These are phyloP conservation scores for Fraxinus angustifolia DNA, from an alignment of 305 asterid genomes.

Conservation along the genomic window DNA sequence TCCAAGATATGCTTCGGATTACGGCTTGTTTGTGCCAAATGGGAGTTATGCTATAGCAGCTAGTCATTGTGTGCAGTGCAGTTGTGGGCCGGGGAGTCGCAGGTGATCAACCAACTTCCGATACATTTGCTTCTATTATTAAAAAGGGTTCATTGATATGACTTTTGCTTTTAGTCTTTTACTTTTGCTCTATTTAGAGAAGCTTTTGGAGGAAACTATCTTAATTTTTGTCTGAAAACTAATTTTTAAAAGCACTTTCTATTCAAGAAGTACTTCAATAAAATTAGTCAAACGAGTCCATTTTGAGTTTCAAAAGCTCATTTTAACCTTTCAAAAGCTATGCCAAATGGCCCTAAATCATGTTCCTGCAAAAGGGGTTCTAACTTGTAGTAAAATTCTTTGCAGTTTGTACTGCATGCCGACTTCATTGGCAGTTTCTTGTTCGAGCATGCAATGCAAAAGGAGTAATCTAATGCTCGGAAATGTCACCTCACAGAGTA, in stretches of 20 bases:
- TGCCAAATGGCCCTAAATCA: not conserved
- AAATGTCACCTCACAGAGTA: constrained; percentile 62
- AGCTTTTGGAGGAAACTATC: too few species aligned
- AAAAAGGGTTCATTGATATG: too few species aligned
- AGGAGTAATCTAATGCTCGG: constrained; percentile 84
- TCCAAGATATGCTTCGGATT: constrained; percentile 62
- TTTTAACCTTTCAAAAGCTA: too few species aligned
- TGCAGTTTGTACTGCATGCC: constrained; percentile 87
- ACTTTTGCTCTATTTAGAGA: too few species aligned
- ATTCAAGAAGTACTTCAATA: too few species aligned
- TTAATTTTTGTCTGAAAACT: too few species aligned
- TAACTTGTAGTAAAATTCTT: not conserved
- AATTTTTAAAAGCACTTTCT: too few species aligned
- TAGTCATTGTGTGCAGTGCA: constrained; percentile 88
- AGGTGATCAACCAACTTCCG: constrained; percentile 47
- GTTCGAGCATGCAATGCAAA: constrained; percentile 95
- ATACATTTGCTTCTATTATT: not conserved
- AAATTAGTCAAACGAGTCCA: too few species aligned
- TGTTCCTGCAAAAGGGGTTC: not conserved
- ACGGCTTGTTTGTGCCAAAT: constrained; percentile 77
- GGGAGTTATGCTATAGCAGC: constrained; percentile 91
- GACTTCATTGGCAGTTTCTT: constrained; percentile 86
- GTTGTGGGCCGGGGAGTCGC: constrained; percentile 86
- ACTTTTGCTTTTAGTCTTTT: too few species aligned
- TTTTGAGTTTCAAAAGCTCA: too few species aligned